phyloP scores from a whole-genome alignment of 805 yeast species.

The Tetrapisispora phaffii region DNA sequence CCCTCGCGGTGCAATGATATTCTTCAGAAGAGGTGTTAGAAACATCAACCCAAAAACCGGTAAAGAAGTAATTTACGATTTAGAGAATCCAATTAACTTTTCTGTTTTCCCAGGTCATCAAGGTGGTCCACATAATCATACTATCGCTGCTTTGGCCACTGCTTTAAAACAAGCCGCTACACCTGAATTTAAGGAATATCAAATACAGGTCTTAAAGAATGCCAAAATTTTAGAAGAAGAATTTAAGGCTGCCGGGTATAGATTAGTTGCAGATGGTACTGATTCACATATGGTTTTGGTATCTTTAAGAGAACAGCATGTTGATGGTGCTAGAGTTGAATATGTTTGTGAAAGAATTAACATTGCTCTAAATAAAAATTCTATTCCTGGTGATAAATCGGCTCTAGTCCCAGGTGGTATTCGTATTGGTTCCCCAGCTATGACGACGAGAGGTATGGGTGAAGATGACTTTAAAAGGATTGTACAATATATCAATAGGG shows the following conservation, averaged over 20 bases:
- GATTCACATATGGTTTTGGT: constrained; percentile 95
- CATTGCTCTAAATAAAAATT: constrained; percentile 94
- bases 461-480: constrained; percentile 76
- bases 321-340: constrained; percentile 96
- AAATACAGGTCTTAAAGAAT: constrained; percentile 75
- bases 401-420: constrained; percentile 96
- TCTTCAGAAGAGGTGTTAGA: constrained; percentile 93
- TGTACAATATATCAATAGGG: constrained; percentile 69
- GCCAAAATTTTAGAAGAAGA: constrained; percentile 75
- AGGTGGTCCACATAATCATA: constrained; percentile 99
- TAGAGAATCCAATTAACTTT: constrained; percentile 91
- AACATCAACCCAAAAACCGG: constrained; percentile 81
- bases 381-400: constrained; percentile 95
- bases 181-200: constrained; percentile 87
- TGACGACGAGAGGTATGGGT: constrained; percentile 94
- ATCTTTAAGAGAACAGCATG: constrained; percentile 75
- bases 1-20: constrained; percentile 99
- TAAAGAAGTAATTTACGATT: constrained; percentile 79
- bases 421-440: constrained; percentile 97
- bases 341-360: constrained; percentile 88
- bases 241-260: constrained; percentile 63
- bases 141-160: constrained; percentile 93
- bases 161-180: constrained; percentile 90
- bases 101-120: constrained; percentile 99
- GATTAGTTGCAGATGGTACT: constrained; percentile 87